phyloP scores from a whole-genome alignment of 108 stramenopile species.

The Cyclotella baltica region DNA sequence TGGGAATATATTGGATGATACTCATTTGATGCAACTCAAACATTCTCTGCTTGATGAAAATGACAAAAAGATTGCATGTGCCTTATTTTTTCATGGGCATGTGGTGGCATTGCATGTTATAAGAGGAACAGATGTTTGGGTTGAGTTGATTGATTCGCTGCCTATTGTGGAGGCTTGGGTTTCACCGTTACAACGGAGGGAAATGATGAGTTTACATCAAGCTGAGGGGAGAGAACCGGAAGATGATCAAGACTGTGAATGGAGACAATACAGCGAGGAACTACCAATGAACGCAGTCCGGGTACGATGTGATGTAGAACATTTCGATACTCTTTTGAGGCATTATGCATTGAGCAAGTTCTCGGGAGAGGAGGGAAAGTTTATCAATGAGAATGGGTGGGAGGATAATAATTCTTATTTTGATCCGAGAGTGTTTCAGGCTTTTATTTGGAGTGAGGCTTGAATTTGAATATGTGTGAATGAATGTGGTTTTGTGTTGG shows the following conservation, averaged over 20 bases:
- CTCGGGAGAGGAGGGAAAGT: conserved; percentile 48
- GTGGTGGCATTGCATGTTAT: conserved; percentile 63
- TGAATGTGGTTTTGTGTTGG: neutral
- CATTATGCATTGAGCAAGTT: conserved; percentile 72
- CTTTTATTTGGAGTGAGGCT: conserved; percentile 68
- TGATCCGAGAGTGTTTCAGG: conserved; percentile 83
- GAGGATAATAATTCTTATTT: conserved; percentile 63
- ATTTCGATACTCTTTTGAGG: conserved; percentile 45
- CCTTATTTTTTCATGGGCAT: conserved; percentile 77
- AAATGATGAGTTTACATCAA: too few relatives aligned
- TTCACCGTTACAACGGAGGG: neutral
- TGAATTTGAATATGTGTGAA: neutral
- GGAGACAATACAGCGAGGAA: too few relatives aligned
- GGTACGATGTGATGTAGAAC: conserved; percentile 54
- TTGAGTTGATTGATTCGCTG: conserved; percentile 61
- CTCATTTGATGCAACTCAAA: conserved; percentile 56
- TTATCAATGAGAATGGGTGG: conserved; percentile 63
- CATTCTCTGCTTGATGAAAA: conserved; percentile 18
- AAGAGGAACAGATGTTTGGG: conserved; percentile 16
- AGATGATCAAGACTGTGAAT: too few relatives aligned
- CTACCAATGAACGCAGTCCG: conserved; percentile 41
- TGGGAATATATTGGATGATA: conserved; percentile 72
- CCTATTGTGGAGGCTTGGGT: conserved; percentile 44
- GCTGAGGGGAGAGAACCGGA: conserved; percentile 18
- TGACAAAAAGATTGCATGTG: conserved; percentile 53